phyloP scores from a whole-genome alignment of 2,329 filamentous ascomycete species.

The Xylariaceae sp. region DNA sequence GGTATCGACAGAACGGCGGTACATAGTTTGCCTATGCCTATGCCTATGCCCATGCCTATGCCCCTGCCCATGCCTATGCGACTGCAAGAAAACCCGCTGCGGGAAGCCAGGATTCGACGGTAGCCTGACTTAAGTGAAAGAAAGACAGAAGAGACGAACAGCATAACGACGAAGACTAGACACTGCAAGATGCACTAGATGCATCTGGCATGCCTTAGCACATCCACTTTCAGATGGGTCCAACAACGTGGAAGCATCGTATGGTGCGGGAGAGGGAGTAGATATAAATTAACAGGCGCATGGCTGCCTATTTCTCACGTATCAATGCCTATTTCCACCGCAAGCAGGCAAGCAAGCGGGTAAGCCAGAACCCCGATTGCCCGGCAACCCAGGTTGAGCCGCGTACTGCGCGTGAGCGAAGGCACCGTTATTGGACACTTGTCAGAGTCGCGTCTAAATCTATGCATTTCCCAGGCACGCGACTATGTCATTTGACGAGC shows the following conservation, averaged over 20 bases:
- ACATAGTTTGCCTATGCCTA: slow-evolving; percentile 1
- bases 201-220: slow-evolving; percentile 32
- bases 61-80: slow-evolving; percentile 26
- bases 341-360: slow-evolving; percentile 7
- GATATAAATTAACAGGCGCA: slow-evolving; percentile 38
- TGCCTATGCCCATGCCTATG: too few relatives aligned
- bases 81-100: slow-evolving; percentile 21
- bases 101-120: slow-evolving; percentile 23
- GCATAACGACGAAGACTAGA: not conserved
- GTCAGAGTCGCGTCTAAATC: slow-evolving; percentile 9
- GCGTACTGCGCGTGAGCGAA: slow-evolving; percentile 16
- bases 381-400: not conserved
- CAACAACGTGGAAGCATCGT: slow-evolving; percentile 34
- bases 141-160: not conserved
- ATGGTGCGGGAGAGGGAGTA: slow-evolving; percentile 18
- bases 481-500: slow-evolving; percentile 10
- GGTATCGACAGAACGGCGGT: slow-evolving; percentile 26
- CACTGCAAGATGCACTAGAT: slow-evolving; percentile 17
- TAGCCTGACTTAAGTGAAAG: not conserved
- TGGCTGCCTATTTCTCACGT: slow-evolving; percentile 43
- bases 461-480: slow-evolving; percentile 9
- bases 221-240: slow-evolving; percentile 25
- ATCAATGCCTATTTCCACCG: slow-evolving; percentile 35
- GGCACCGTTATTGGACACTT: slow-evolving; percentile 21
- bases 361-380: not conserved